Percentiles rank a stretch among this genome's conserved stretches.
These are phyloP conservation scores for Isabelozyma heimii DNA, from an alignment of 805 yeast genomes.

Conservation along the genomic window DNA sequence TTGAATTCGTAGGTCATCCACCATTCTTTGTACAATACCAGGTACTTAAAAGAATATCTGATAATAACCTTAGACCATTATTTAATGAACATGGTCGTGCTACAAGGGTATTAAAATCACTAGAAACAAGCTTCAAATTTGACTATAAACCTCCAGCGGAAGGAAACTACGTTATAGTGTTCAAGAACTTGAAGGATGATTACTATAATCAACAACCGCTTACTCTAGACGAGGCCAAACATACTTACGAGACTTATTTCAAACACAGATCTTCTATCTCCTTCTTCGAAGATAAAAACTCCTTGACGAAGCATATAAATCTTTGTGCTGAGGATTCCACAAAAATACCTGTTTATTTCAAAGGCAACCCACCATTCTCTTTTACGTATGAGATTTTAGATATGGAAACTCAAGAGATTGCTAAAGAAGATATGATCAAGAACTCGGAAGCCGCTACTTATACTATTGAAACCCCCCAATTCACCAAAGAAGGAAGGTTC, in stretches of 20 bases:
- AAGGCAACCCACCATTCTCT: constrained; percentile 79
- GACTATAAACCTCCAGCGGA: constrained; percentile 75
- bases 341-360: constrained; percentile 53
- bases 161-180: constrained; percentile 77
- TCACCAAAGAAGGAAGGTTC: constrained; percentile 71
- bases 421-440: constrained; percentile 32
- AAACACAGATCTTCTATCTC: constrained; percentile 58
- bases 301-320: constrained; percentile 12
- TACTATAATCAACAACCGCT: constrained; percentile 51
- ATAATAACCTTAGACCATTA: constrained; percentile 30
- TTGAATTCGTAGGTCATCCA: constrained; percentile 75
- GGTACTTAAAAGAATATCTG: constrained; percentile 46
- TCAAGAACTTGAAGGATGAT: constrained; percentile 58
- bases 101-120: constrained; percentile 26
- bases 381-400: constrained; percentile 68
- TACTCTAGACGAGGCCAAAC: constrained; percentile 31
- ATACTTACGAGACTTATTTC: constrained; percentile 66
- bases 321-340: constrained; percentile 30
- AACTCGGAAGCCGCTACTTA: constrained; percentile 35
- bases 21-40: constrained; percentile 72
- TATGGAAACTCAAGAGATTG: constrained; percentile 17
- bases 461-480: constrained; percentile 51
- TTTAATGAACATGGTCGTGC: constrained; percentile 28
- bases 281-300: constrained; percentile 17
- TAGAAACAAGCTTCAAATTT: constrained; percentile 29